A percentile compares a stretch with the other conserved stretches of the same genome.
These are phyloP conservation scores for Fabrea salina DNA, from an alignment of 169 alveolate species.

Conservation along the genomic window DNA sequence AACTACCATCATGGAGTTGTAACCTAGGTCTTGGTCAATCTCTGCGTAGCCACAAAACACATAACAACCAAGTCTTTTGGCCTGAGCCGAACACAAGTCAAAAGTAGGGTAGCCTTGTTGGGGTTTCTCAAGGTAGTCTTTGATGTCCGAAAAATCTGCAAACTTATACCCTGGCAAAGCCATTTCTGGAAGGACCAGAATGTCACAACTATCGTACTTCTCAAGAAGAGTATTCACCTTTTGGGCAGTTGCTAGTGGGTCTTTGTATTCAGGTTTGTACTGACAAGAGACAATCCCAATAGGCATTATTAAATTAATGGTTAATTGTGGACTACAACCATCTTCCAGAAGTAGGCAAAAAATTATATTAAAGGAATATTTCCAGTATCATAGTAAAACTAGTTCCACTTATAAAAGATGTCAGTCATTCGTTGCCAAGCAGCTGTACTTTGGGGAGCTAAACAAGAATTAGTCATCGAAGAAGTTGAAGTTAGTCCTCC, in stretches of 20 bases:
- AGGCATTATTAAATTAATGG: no score
- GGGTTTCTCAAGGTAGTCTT: conserved; percentile 48
- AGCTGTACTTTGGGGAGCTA: conserved; percentile 67
- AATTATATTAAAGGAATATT: no score
- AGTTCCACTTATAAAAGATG: no score
- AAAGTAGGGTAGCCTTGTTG: conserved; percentile 50
- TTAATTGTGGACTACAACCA: no score
- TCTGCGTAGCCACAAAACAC: conserved; percentile 74
- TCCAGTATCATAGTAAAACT: no score
- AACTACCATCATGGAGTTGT: conserved; percentile 61
- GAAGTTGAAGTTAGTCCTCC: conserved; percentile 81
- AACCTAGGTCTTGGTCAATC: conserved; percentile 33
- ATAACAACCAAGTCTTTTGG: conserved; percentile 49
- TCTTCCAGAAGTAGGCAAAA: no score
- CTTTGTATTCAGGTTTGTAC: conserved; percentile 58
- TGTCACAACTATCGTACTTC: conserved; percentile 45
- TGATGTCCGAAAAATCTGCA: conserved; percentile 52
- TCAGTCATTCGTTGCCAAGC: conserved; percentile 55
- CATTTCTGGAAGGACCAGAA: conserved; percentile 69
- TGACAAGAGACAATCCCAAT: no score
- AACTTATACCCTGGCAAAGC: conserved; percentile 72
- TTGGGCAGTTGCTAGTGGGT: conserved; percentile 38
- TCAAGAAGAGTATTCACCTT: conserved; percentile 33
- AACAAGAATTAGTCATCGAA: conserved; percentile 49
- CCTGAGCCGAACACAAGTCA: conserved; percentile 56